These are phyloP conservation scores for Colletotrichum musicola DNA, from an alignment of 2,329 filamentous ascomycete species.

Conservation along the genomic window DNA sequence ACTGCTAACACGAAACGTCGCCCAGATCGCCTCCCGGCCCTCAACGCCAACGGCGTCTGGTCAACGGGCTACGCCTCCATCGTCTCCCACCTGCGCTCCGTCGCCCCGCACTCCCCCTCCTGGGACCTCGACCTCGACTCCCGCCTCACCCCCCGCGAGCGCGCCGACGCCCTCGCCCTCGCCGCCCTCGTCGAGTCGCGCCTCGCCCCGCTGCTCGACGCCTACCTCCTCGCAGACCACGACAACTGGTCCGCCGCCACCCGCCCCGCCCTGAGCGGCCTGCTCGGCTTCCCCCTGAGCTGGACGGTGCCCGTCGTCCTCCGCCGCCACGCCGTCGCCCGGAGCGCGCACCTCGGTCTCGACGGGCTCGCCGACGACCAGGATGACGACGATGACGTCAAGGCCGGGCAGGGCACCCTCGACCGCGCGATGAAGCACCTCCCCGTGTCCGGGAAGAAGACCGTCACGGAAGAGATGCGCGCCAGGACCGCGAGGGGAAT, in stretches of 20 bases:
- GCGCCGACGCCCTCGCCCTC: conserved; percentile 64
- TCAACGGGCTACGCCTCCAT: conserved; percentile 73
- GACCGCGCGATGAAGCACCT: conserved; percentile 41
- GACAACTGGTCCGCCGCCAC: conserved; percentile 86
- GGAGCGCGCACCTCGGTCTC: conserved; percentile 78
- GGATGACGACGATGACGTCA: conserved; percentile 47
- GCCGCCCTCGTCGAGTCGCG: conserved; percentile 79
- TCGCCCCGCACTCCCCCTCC: conserved; percentile 46
- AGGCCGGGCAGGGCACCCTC: conserved; percentile 43
- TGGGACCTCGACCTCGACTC: conserved; percentile 52
- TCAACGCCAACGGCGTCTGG: conserved; percentile 65
- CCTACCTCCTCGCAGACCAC: conserved; percentile 90
- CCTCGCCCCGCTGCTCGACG: conserved; percentile 83
- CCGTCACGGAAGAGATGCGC: conserved; percentile 72
- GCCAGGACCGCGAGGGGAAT: conserved; percentile 81
- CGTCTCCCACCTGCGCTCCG: conserved; percentile 64
- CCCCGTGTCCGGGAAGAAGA: conserved; percentile 60
- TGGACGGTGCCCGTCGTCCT: conserved; percentile 85
- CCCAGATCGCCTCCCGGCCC: conserved; percentile 67
- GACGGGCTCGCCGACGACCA: conserved; percentile 74
- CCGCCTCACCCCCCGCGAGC: conserved; percentile 53
- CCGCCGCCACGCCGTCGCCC: conserved; percentile 76
- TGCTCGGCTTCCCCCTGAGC: conserved; percentile 88
- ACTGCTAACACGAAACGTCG: neutral
- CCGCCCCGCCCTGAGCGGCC: conserved; percentile 81